Evolutionary conservation across 164 flowering plant genomes (phyloP).

Genomic region (Vitis vinifera): ASM3070453v1 NC_081819.1:3046001-3046500

Average conservation of each 20-base stretch:
- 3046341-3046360: slow-evolving; percentile 36
- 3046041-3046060: slow-evolving; percentile 11
- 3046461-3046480: slow-evolving; percentile 35
- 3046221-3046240: slow-evolving; percentile 41
- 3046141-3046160: slow-evolving; percentile 39
- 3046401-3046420: slow-evolving; percentile 56
- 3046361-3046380: slow-evolving; percentile 23
- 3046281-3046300: slow-evolving; percentile 47
- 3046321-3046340: slow-evolving; percentile 36
- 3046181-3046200: slow-evolving; percentile 33
- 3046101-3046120: slow-evolving; percentile 31
- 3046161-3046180: slow-evolving; percentile 38
- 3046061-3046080: slow-evolving; percentile 8
- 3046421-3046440: slow-evolving; percentile 37
- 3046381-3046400: slow-evolving; percentile 43
- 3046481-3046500: slow-evolving; percentile 52
- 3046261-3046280: slow-evolving; percentile 25
- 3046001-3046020: too few relatives aligned
- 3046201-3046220: slow-evolving; percentile 48
- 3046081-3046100: slow-evolving; percentile 11
- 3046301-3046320: slow-evolving; percentile 53
- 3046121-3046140: slow-evolving; percentile 9
- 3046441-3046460: slow-evolving; percentile 34
- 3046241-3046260: slow-evolving; percentile 31
- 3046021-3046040: background rate